Percentiles rank a stretch among this genome's conserved stretches.
These are phyloP conservation scores for Rubus parviflorus DNA, from an alignment of 306 rosid genomes.

Conservation along the genomic window DNA sequence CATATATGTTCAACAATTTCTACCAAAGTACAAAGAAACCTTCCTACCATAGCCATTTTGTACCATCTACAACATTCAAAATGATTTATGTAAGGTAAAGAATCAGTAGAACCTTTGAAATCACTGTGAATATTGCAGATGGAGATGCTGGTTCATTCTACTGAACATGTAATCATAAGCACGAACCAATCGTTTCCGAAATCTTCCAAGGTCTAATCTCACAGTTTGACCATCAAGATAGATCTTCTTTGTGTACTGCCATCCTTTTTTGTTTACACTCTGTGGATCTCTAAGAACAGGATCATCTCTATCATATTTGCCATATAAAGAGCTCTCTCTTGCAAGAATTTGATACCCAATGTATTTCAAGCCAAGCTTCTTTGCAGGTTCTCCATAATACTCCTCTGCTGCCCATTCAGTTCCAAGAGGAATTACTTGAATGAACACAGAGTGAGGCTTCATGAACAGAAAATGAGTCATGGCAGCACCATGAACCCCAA, in stretches of 20 bases:
- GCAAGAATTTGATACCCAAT: constrained; percentile 68
- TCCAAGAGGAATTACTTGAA: constrained; percentile 89
- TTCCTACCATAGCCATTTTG: constrained; percentile 2
- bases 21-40: constrained; percentile 14
- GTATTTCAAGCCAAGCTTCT: constrained; percentile 80
- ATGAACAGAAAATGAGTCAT: constrained; percentile 88
- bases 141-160: constrained; percentile 27
- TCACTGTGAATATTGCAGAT: constrained; percentile 30
- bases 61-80: constrained; percentile 18
- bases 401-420: constrained; percentile 86
- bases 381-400: constrained; percentile 84
- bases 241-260: constrained; percentile 86
- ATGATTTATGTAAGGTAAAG: neutral
- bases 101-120: constrained; percentile 17
- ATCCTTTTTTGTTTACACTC: constrained; percentile 66
- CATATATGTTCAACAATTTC: constrained; percentile 9
- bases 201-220: constrained; percentile 56
- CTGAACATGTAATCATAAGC: constrained; percentile 54
- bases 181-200: constrained; percentile 58
- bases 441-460: constrained; percentile 68
- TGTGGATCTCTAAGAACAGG: constrained; percentile 62
- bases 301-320: constrained; percentile 49
- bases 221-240: constrained; percentile 91
- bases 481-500: constrained; percentile 98
- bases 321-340: constrained; percentile 71